Evolutionary conservation across 2,329 filamentous ascomycete genomes (phyloP), one percentile per base, ranked within the genome.

Genomic region (Cladobotryum protrusum): DNA sequence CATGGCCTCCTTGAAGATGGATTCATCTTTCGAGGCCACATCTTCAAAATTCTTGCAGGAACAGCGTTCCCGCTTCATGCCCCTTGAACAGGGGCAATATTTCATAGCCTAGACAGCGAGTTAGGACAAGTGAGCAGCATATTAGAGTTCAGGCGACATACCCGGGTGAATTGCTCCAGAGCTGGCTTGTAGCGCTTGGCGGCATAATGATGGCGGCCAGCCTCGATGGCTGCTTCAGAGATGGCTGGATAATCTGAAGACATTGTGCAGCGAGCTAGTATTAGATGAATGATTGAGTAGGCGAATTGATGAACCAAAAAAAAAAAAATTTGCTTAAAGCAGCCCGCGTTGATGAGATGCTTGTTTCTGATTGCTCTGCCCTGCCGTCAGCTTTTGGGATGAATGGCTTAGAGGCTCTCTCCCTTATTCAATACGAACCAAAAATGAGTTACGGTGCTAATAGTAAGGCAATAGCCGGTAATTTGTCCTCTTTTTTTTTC

Each of bases 1-100:
- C 63, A 71, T 70, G 43, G 68, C 70, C 55, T 72, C 70, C 3
- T 67, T 58, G 53, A 71, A 72, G 19, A 73, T 67, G n/a, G 66
- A 68, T 11, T 62, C 65, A 29, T 61, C 59, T 29, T 65, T 58
- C 1, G 46, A 48, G 3, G 62, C 67, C 11, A 67, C 59, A 19
- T 61, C 59, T 40, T 69, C 64, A 39, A 66, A 72, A 49, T 71
- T 57, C 52, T 72, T 72, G 56, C 70, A 72, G 5, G 52, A 54
- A 57, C 70, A 72, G 24, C 67, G 61, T 17, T 66, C 61, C 8
- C 71, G 63, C 43, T 62, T 67, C 37, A 56, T 56, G n/a, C 63
- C 63, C 33, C 63, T 59, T 42, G 55, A 58, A 53, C 68, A 72
- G 2, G 61, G 37, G 24, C 69, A 72, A 4, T 61, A 49, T 24